A percentile compares a stretch with the other conserved stretches of the same genome.
phyloP scores from a whole-genome alignment of 306 rosid genomes.

The Ammopiptanthus mongolicus region DNA sequence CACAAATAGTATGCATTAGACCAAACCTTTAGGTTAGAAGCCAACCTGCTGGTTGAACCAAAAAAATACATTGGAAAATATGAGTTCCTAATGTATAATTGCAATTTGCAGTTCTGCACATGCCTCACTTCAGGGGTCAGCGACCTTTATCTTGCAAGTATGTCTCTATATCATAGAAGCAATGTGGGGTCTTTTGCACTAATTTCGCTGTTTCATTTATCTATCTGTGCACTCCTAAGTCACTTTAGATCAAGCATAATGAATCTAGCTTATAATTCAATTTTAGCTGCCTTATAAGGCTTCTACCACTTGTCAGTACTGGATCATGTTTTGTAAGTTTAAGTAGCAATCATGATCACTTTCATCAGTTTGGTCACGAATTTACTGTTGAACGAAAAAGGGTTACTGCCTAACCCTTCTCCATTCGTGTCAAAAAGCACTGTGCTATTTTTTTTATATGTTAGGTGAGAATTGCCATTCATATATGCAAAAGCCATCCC shows the following conservation, averaged over 20 bases:
- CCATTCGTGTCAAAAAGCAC: slow-evolving; percentile 9
- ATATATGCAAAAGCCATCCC: slow-evolving; percentile 27
- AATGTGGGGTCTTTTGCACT: slow-evolving; percentile 11
- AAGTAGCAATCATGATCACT: slow-evolving; percentile 16
- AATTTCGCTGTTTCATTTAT: not conserved
- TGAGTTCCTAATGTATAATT: slow-evolving; percentile 5
- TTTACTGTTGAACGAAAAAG: slow-evolving; percentile 16
- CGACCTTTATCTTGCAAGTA: slow-evolving; percentile 16
- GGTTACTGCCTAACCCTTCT: not conserved
- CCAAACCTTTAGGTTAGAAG: slow-evolving; percentile 16
- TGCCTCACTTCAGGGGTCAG: slow-evolving; percentile 33
- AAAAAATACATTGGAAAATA: not conserved
- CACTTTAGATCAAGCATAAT: not conserved
- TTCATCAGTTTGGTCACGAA: slow-evolving; percentile 28
- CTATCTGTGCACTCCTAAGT: slow-evolving; percentile 10
- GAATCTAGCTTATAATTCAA: slow-evolving; percentile 14
- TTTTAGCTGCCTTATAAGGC: slow-evolving; percentile 5
- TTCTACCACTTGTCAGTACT: not conserved
- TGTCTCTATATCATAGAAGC: slow-evolving; percentile 14
- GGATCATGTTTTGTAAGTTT: slow-evolving; percentile 8
- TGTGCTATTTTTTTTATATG: not conserved
- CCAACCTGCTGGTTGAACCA: slow-evolving; percentile 14
- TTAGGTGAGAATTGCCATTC: slow-evolving; percentile 49
- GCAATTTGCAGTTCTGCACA: slow-evolving; percentile 32
- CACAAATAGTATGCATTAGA: slow-evolving; percentile 10